Evolutionary conservation across 169 alveolate genomes (phyloP).

Genomic region (Eimeria sp.): DNA sequence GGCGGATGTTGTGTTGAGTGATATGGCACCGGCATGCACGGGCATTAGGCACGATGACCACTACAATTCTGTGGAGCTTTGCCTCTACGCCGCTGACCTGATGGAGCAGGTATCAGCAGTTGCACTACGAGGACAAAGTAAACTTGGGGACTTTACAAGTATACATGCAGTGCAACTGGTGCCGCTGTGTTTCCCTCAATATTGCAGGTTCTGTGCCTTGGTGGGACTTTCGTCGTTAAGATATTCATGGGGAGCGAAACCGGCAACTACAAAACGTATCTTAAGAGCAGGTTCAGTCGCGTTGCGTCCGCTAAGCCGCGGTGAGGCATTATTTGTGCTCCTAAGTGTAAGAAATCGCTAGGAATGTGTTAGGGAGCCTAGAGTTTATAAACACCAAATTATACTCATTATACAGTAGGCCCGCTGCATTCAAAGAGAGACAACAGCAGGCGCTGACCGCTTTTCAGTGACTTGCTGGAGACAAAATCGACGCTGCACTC

Average conservation of each 20-base stretch:
- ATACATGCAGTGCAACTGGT: not conserved
- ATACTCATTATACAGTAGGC: not conserved
- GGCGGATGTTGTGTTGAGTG: slow-evolving; percentile 87
- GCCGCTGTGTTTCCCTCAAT: not conserved
- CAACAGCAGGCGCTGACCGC: not conserved
- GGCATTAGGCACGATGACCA: slow-evolving; percentile 86
- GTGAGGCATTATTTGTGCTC: slow-evolving; percentile 36
- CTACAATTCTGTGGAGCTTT: slow-evolving; percentile 80
- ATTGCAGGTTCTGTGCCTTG: slow-evolving; percentile 76
- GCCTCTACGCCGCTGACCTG: slow-evolving; percentile 83
- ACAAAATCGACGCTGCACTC: not conserved
- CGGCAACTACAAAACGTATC: slow-evolving; percentile 78
- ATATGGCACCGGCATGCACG: slow-evolving; percentile 84
- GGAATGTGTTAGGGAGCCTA: not conserved
- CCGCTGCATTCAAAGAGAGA: not conserved
- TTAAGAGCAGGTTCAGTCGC: slow-evolving; percentile 72
- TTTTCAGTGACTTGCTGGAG: not conserved
- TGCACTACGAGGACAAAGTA: not conserved
- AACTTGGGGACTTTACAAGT: not conserved
- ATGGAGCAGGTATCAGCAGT: slow-evolving; percentile 79
- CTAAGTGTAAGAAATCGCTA: too few relatives aligned
- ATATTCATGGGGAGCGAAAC: slow-evolving; percentile 84
- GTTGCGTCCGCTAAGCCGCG: slow-evolving; percentile 84
- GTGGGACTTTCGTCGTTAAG: slow-evolving; percentile 82
- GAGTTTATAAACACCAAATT: not conserved